A percentile compares a stretch with the other conserved stretches of the same genome.
Evolutionary conservation across 1,284 basidiomycete species (phyloP).

Genomic region (Heterobasidion annosum): DNA sequence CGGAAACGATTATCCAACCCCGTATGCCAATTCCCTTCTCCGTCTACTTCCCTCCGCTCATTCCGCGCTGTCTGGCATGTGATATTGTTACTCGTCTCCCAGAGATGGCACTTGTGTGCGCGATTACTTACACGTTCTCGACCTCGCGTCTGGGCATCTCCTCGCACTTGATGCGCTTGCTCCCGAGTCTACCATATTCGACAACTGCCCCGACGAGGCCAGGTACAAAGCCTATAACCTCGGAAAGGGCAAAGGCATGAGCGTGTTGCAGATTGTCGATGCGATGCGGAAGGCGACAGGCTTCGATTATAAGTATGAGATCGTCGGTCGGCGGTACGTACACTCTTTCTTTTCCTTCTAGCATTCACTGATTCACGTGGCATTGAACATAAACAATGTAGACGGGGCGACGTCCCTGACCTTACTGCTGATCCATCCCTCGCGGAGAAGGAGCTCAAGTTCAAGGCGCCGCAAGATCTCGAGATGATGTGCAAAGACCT

Average conservation of each 20-base stretch:
- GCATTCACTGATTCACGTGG: conserved; percentile 1
- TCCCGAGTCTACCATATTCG: conserved; percentile 50
- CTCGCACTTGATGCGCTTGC: conserved; percentile 84
- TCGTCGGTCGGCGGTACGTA: conserved; percentile 81
- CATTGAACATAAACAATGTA: conserved; percentile 18
- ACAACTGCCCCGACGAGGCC: conserved; percentile 39
- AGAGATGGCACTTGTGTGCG: conserved; percentile 96
- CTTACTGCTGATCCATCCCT: conserved; percentile 90
- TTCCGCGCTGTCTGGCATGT: background rate
- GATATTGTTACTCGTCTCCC: background rate
- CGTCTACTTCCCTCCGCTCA: background rate
- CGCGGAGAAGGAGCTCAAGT: conserved; percentile 92
- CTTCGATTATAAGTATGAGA: conserved; percentile 82
- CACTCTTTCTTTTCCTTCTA: background rate
- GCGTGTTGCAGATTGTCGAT: conserved; percentile 89
- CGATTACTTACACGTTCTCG: conserved; percentile 97
- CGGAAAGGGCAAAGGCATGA: conserved; percentile 89
- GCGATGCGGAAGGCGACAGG: conserved; percentile 93
- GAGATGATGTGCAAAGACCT: conserved; percentile 89
- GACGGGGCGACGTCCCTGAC: conserved; percentile 93
- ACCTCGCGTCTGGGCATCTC: conserved; percentile 90
- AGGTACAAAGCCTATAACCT: conserved; percentile 95
- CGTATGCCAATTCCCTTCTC: conserved; percentile 22
- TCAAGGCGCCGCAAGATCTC: conserved; percentile 76
- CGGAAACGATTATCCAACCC: conserved; percentile 96